Conservation (phyloP, 495 filamentous ascomycete species). For the Annulohypoxylon maeteangense region DNA sequence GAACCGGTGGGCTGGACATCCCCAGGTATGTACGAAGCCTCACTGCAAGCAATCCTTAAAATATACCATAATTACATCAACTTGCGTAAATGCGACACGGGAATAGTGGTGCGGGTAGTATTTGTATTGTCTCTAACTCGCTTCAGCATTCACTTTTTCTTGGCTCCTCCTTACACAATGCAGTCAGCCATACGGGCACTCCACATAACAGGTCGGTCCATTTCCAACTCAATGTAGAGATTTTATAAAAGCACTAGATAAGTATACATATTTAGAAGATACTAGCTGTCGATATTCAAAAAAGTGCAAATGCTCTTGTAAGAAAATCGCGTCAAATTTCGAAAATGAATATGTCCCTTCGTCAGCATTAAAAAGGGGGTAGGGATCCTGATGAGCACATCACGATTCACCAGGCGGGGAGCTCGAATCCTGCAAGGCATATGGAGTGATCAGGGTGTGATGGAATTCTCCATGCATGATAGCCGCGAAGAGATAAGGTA, state of each 20-base stretch:
- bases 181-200: conserved; percentile 21
- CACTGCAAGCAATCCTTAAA: conserved; percentile 38
- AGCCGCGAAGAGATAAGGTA: conserved; percentile 19
- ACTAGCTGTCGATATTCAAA: neutral
- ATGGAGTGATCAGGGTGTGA: conserved; percentile 19
- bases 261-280: neutral
- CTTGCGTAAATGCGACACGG: conserved; percentile 28
- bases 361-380: conserved; percentile 30
- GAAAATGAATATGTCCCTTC: neutral
- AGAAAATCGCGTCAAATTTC: neutral
- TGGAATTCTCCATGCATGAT: conserved; percentile 13
- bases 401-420: conserved; percentile 12
- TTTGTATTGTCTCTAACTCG: conserved; percentile 13
- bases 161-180: conserved; percentile 29
- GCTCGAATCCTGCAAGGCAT: conserved; percentile 33
- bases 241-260: neutral
- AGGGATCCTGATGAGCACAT: conserved; percentile 5
- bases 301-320: neutral
- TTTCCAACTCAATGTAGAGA: conserved; percentile 9
- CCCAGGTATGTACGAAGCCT: conserved; percentile 10
- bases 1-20: conserved; percentile 14
- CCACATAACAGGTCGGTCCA: conserved; percentile 23
- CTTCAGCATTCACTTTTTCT: conserved; percentile 21
- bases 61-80: conserved; percentile 40
- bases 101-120: conserved; percentile 17